Evolutionary conservation across 345 rosid species (phyloP).

Genomic region (Camelina hispida): DNA sequence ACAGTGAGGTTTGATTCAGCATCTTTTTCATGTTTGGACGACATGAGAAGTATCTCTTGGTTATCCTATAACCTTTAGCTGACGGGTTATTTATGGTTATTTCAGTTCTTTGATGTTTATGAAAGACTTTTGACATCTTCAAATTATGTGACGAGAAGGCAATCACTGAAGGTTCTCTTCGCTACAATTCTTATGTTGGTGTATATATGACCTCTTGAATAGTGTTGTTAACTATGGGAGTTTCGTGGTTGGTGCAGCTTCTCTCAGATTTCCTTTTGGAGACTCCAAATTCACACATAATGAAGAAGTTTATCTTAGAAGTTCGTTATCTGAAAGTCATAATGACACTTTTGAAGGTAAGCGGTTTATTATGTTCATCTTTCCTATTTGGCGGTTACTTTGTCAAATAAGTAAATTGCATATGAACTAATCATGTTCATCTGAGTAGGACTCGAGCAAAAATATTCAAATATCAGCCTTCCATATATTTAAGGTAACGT

Average conservation of each 20-base stretch:
- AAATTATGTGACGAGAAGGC: constrained; percentile 96
- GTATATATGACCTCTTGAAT: constrained; percentile 20
- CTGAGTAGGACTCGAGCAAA: constrained; percentile 88
- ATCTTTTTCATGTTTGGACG: constrained; percentile 17
- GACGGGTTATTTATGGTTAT: constrained; percentile 37
- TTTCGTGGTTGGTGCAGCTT: constrained; percentile 60
- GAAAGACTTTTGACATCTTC: constrained; percentile 85
- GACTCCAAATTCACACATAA: constrained; percentile 79
- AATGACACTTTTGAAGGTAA: constrained; percentile 90
- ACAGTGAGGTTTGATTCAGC: constrained; percentile 72
- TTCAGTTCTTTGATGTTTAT: constrained; percentile 89
- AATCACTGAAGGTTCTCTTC: constrained; percentile 83
- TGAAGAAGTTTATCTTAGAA: constrained; percentile 92
- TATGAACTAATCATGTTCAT: constrained; percentile 26
- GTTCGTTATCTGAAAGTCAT: constrained; percentile 89
- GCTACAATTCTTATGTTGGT: constrained; percentile 16
- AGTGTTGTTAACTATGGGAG: constrained; percentile 20
- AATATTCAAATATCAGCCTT: constrained; percentile 91
- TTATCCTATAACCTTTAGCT: constrained; percentile 33
- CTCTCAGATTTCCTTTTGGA: constrained; percentile 94
- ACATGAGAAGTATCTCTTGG: constrained; percentile 12
- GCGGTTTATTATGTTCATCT: constrained; percentile 20
- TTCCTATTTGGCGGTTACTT: background rate
- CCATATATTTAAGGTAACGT: constrained; percentile 88
- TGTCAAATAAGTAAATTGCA: constrained; percentile 19